Conservation (phyloP, 352 stramenopile species). For the Globisporangium paroecandrum region DNA sequence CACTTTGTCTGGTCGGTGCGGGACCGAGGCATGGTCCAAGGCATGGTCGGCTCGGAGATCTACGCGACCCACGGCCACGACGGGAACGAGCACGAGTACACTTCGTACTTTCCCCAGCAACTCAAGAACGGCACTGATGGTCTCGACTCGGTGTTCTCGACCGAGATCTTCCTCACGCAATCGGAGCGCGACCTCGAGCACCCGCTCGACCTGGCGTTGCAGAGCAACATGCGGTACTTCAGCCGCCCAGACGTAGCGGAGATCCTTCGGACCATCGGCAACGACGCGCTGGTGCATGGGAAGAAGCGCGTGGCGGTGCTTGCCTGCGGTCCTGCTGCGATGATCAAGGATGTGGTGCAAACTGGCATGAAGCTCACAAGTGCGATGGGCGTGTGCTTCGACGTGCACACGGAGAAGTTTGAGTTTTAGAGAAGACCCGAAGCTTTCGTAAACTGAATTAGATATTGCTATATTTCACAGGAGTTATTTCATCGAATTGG, state of each 20-base stretch:
- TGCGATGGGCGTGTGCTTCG: constrained; percentile 34
- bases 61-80: too few species aligned
- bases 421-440: neutral
- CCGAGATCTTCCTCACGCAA: constrained; percentile 36
- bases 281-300: constrained; percentile 24
- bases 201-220: constrained; percentile 19
- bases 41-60: too few species aligned
- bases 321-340: constrained; percentile 31
- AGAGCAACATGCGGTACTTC: constrained; percentile 20
- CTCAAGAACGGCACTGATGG: neutral
- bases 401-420: constrained; percentile 14
- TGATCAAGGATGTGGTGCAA: constrained; percentile 30
- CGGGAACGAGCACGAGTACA: too few species aligned
- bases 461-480: too few species aligned
- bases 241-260: constrained; percentile 25
- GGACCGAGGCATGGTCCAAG: too few species aligned
- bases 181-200: constrained; percentile 26
- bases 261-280: constrained; percentile 26
- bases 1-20: too few species aligned
- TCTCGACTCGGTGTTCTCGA: constrained; percentile 22
- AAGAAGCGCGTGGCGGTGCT: constrained; percentile 38
- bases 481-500: too few species aligned
- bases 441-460: too few species aligned
- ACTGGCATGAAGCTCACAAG: constrained; percentile 20
- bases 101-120: too few species aligned